phyloP scores from a whole-genome alignment of 345 rosid species.

The Murraya koenigii region DNA sequence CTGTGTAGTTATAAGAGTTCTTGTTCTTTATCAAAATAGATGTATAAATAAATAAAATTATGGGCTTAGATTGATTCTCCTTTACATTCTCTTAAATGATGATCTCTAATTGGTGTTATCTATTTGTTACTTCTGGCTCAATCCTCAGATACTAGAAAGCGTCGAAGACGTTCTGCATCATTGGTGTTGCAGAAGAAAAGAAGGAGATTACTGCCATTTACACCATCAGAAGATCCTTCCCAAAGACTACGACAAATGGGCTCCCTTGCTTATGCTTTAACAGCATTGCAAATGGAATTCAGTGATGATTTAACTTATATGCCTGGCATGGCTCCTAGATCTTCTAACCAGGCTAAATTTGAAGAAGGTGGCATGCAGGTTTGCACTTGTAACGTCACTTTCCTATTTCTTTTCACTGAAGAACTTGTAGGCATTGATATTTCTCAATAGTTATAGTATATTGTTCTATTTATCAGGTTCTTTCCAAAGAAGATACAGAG shows the following conservation, averaged over 20 bases:
- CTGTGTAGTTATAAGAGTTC: background rate
- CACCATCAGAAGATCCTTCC: constrained; percentile 67
- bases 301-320: constrained; percentile 61
- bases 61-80: background rate
- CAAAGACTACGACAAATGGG: constrained; percentile 70
- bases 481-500: constrained; percentile 76
- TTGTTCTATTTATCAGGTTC: constrained; percentile 38
- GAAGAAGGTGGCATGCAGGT: constrained; percentile 98
- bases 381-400: background rate
- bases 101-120: constrained; percentile 16
- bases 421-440: background rate
- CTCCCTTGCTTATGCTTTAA: constrained; percentile 82
- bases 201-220: constrained; percentile 64
- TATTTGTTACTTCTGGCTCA: constrained; percentile 6
- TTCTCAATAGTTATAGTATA: background rate
- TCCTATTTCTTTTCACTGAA: background rate
- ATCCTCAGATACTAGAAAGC: constrained; percentile 51
- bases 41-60: background rate
- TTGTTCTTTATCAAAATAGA: background rate
- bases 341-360: constrained; percentile 66
- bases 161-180: constrained; percentile 57
- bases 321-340: constrained; percentile 68
- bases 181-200: constrained; percentile 79
- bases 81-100: constrained; percentile 13
- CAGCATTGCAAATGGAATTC: constrained; percentile 61